A percentile compares a stretch with the other conserved stretches of the same genome.
Evolutionary conservation across 805 yeast genomes (phyloP).

Genomic region (Teunomyces funiuensis): DNA sequence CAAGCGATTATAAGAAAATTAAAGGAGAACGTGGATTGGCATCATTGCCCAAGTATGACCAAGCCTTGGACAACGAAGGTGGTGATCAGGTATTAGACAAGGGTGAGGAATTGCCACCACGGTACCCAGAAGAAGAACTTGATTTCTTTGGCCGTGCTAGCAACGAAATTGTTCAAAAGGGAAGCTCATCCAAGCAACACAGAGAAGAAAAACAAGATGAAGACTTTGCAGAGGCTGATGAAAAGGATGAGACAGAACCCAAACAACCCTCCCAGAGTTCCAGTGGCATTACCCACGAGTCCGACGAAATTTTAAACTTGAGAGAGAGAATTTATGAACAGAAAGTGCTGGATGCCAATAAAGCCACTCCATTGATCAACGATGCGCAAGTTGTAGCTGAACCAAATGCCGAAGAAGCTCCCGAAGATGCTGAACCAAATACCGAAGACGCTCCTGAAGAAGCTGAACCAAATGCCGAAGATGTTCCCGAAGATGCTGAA

Average conservation of each 20-base stretch:
- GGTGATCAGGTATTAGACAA: conserved; percentile 61
- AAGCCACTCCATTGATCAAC: neutral
- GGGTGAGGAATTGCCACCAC: conserved; percentile 74
- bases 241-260: conserved; percentile 8
- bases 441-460: too few species aligned
- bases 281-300: conserved; percentile 25
- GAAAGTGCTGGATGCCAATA: conserved; percentile 1
- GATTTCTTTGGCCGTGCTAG: conserved; percentile 56
- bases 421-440: conserved; percentile 1
- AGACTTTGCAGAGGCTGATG: conserved; percentile 10
- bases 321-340: conserved; percentile 32
- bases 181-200: conserved; percentile 27
- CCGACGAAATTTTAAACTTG: conserved; percentile 37
- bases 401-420: conserved; percentile 5
- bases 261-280: conserved; percentile 8
- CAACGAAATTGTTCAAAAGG: conserved; percentile 20
- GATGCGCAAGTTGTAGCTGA: conserved; percentile 7
- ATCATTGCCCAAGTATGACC: conserved; percentile 36
- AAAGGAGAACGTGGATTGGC: conserved; percentile 41
- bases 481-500: too few species aligned
- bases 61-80: conserved; percentile 14
- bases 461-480: too few species aligned
- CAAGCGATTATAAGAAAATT: conserved; percentile 37
- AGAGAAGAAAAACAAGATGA: conserved; percentile 7
- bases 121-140: conserved; percentile 61